A percentile compares a stretch with the other conserved stretches of the same genome.
Evolutionary conservation across 805 yeast species (phyloP).

Genomic region (Ogataea wickerhamii): DNA sequence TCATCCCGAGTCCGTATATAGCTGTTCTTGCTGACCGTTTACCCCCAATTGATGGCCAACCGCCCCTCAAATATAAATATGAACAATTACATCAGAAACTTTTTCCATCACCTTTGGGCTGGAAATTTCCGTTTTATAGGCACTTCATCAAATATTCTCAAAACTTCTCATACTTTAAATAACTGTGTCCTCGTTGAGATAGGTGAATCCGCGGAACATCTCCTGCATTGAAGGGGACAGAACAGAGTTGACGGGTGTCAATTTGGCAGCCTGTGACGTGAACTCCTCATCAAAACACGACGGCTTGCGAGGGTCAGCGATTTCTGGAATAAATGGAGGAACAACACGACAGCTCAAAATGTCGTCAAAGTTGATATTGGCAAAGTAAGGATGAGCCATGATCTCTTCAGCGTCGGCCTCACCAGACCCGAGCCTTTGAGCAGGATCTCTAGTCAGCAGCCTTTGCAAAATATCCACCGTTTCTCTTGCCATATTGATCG

Average conservation of each 20-base stretch:
- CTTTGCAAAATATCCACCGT: constrained; percentile 93
- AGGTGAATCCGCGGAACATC: constrained; percentile 95
- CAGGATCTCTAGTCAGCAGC: constrained; percentile 84
- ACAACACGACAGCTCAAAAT: constrained; percentile 64
- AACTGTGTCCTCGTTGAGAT: constrained; percentile 57
- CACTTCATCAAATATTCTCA: background rate
- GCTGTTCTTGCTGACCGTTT: no score
- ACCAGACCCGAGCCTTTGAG: constrained; percentile 78
- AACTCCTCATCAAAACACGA: constrained; percentile 93
- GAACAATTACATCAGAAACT: background rate
- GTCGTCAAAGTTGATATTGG: constrained; percentile 86
- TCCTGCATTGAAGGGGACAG: constrained; percentile 88
- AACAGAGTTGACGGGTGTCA: constrained; percentile 90
- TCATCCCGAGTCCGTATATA: background rate
- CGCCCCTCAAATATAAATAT: no score
- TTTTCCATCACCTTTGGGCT: background rate
- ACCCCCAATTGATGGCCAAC: no score
- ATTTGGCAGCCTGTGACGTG: constrained; percentile 88
- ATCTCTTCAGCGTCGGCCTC: constrained; percentile 87
- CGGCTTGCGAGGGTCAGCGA: constrained; percentile 84
- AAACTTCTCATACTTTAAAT: constrained; percentile 4
- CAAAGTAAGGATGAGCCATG: constrained; percentile 93
- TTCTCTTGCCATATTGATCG: constrained; percentile 95
- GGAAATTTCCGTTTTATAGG: background rate
- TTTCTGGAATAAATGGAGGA: constrained; percentile 89